Conservation (phyloP, 805 yeast genomes). For the Wickerhamiella vanderwaltii region DNA sequence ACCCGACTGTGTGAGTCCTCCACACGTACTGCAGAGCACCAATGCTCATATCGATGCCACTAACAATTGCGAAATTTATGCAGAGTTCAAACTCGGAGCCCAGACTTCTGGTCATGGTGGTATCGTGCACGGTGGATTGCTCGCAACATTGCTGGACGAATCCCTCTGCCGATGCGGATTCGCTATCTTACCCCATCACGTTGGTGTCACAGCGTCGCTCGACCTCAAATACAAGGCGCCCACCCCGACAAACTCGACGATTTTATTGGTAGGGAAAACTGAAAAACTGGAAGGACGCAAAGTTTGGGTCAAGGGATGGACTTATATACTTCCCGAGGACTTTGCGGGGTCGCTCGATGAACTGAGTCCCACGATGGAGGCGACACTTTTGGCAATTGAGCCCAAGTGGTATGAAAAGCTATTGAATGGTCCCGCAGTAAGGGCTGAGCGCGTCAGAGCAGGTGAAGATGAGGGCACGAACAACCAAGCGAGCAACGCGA, state of each 20-base stretch:
- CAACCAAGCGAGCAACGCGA: too few relatives aligned
- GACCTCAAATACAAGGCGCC: slow-evolving; percentile 47
- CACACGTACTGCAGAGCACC: slow-evolving; percentile 15
- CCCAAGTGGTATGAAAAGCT: slow-evolving; percentile 30
- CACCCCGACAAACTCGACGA: slow-evolving; percentile 48
- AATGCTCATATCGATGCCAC: slow-evolving; percentile 14
- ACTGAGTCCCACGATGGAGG: slow-evolving; percentile 22
- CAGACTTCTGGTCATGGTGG: slow-evolving; percentile 56
- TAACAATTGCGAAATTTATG: slow-evolving; percentile 34
- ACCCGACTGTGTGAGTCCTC: slow-evolving; percentile 13
- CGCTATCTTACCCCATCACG: slow-evolving; percentile 58
- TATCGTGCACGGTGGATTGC: slow-evolving; percentile 74
- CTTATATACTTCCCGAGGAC: slow-evolving; percentile 36
- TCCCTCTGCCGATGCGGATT: slow-evolving; percentile 79
- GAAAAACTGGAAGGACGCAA: slow-evolving; percentile 62
- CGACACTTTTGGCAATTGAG: slow-evolving; percentile 28
- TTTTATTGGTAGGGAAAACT: slow-evolving; percentile 58
- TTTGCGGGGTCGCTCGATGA: slow-evolving; percentile 16
- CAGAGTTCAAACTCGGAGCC: slow-evolving; percentile 61
- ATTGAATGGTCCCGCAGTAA: slow-evolving; percentile 13
- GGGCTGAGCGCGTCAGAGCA: slow-evolving; percentile 2
- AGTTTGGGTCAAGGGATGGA: slow-evolving; percentile 59
- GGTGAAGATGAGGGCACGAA: not conserved
- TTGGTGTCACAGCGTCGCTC: slow-evolving; percentile 82
- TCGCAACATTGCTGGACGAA: slow-evolving; percentile 78